These are phyloP conservation scores for Brettanomyces anomalus DNA, from an alignment of 805 yeast genomes.

Conservation along the genomic window DNA sequence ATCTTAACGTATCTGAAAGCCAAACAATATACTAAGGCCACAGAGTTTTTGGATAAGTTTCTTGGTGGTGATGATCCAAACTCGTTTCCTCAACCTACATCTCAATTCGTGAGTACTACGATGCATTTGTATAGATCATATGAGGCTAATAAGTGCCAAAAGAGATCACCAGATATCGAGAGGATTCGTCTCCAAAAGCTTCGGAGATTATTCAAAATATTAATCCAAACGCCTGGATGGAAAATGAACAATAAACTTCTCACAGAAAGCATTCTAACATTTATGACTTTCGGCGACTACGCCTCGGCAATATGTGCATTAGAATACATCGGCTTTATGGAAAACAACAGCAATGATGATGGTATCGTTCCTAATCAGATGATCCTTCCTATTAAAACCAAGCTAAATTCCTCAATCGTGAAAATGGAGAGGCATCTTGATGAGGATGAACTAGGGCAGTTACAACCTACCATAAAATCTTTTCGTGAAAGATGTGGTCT, in stretches of 20 bases:
- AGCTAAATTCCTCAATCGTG: conserved; percentile 12
- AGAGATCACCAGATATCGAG: not conserved
- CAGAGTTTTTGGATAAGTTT: conserved; percentile 25
- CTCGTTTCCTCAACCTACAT: conserved; percentile 9
- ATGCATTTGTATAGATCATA: conserved; percentile 12
- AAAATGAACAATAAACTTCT: conserved; percentile 11
- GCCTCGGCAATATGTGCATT: conserved; percentile 17
- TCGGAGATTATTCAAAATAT: conserved; percentile 8
- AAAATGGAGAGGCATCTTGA: conserved; percentile 16
- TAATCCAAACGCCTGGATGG: conserved; percentile 11
- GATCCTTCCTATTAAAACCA: conserved; percentile 11
- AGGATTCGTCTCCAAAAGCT: conserved; percentile 6
- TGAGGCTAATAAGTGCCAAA: conserved; percentile 3
- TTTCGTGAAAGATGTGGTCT: conserved; percentile 15
- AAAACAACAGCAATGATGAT: conserved; percentile 1
- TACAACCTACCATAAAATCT: conserved; percentile 5
- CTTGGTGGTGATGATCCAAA: conserved; percentile 3
- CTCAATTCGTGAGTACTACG: conserved; percentile 12
- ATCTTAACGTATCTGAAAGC: conserved; percentile 24
- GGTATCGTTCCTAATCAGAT: conserved; percentile 7
- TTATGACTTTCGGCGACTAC: conserved; percentile 20
- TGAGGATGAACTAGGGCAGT: conserved; percentile 4
- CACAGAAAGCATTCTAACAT: conserved; percentile 12
- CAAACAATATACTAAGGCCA: conserved; percentile 23
- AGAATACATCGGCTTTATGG: conserved; percentile 16